Base-by-base conservation (phyloP, 495 filamentous ascomycete genomes). In the Niebla homalea region DNA sequence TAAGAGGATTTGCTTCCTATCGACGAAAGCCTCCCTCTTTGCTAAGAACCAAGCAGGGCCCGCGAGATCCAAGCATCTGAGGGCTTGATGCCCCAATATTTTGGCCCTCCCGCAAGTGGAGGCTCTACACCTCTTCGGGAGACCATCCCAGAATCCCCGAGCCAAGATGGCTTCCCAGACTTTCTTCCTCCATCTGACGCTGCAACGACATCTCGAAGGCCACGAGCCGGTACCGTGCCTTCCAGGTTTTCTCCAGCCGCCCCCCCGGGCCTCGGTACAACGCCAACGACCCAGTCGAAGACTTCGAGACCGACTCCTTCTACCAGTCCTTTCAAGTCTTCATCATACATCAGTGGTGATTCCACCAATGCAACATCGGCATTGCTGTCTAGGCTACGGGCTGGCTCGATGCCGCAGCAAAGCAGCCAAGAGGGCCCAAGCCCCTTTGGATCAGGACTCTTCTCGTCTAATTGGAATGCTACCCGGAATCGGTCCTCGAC, bases 21-120 rank as follows among this genome's bases (percentile, higher is more conserved):
- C 5, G 5, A 5, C 32, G n/a, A 19, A 15, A 36, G 6, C 40
- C 16, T 21, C 20, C 14, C n/a, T 20, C 23, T 12, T 39, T 43
- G 29, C 8, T 43, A 52, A 25, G 15, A 23, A 37, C 22, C 18
- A 37, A 37, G 29, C 60, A 94, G 90, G 54, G 88, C 93, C 37
- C 78, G 92, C 65, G 92, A 98, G 63, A 95, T 97, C 54, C 93
- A 97, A 70, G 89, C 89, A 36, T 89, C 97, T 69, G 93, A 97
- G 74, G 89, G 89, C 38, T 66, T 93, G 53, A 80, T 82, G 55
- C 75, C 87, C 45, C 87, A 85, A 63, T 79, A 89, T 23, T 97
- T 93, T 92, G 90, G 88, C 25, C 89, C 92, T 36, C 92, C 92
- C 47, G 90, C 93, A 29, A 94, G 89, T 63, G 89, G 88, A 49